Conservation (phyloP, 2,329 filamentous ascomycete species). For the Penicillium vulpinum region DNA sequence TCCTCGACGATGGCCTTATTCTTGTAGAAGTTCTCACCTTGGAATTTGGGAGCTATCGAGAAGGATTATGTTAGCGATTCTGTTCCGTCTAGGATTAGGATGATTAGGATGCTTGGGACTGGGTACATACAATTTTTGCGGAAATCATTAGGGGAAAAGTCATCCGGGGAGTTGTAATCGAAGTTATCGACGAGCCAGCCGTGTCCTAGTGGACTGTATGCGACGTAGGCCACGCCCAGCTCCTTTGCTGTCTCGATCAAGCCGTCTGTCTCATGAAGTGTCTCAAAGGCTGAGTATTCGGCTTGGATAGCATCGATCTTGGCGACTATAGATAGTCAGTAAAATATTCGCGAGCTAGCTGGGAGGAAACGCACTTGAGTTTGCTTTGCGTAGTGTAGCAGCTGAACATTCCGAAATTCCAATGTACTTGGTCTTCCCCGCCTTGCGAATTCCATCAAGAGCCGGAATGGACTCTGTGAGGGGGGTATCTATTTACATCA, state of each 20-base stretch:
- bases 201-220: conserved; percentile 51
- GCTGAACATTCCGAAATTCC: conserved; percentile 52
- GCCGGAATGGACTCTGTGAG: conserved; percentile 51
- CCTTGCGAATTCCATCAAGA: conserved; percentile 49
- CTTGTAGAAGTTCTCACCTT: conserved; percentile 50
- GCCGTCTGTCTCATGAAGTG: conserved; percentile 42
- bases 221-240: conserved; percentile 46
- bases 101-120: neutral
- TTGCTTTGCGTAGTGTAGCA: conserved; percentile 47
- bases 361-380: conserved; percentile 39
- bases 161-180: conserved; percentile 45
- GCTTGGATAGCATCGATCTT: conserved; percentile 51
- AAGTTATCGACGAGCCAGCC: conserved; percentile 52
- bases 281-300: conserved; percentile 49
- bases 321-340: conserved; percentile 39
- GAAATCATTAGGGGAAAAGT: conserved; percentile 48
- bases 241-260: conserved; percentile 47
- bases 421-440: conserved; percentile 52
- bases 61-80: neutral
- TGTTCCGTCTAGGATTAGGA: neutral
- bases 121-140: conserved; percentile 37
- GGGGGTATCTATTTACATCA: conserved; percentile 38
- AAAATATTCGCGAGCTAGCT: neutral
- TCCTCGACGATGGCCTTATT: conserved; percentile 46
- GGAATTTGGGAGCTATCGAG: conserved; percentile 31